phyloP scores from a whole-genome alignment of 2,329 filamentous ascomycete species.

The Shiraia sp. region DNA sequence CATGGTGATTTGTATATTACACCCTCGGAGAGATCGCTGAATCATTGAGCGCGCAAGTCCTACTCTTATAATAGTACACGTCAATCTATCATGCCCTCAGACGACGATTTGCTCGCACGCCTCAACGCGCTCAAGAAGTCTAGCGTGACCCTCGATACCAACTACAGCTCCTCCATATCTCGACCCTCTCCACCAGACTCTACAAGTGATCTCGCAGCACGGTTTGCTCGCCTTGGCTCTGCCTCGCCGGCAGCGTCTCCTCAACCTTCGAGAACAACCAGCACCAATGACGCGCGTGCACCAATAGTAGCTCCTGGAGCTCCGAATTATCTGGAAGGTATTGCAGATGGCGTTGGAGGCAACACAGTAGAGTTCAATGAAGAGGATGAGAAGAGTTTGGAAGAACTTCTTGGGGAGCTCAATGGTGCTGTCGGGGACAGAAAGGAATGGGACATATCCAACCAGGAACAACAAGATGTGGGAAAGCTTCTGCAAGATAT shows the following conservation, averaged over 20 bases:
- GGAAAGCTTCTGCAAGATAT: conserved; percentile 48
- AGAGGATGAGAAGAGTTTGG: conserved; percentile 52
- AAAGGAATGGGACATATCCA: conserved; percentile 47
- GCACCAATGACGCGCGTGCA: conserved; percentile 18
- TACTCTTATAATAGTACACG: too few relatives aligned
- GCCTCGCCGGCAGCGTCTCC: conserved; percentile 33
- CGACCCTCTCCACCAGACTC: conserved; percentile 13
- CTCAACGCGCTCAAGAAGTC: conserved; percentile 55
- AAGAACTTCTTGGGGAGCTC: conserved; percentile 51
- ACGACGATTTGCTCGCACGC: conserved; percentile 52
- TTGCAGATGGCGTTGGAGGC: conserved; percentile 34
- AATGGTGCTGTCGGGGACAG: conserved; percentile 27
- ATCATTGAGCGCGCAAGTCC: background rate
- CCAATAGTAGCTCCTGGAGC: conserved; percentile 37
- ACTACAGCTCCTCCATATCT: conserved; percentile 21
- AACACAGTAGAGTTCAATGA: conserved; percentile 33
- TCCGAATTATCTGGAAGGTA: conserved; percentile 37
- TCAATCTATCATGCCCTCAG: conserved; percentile 27
- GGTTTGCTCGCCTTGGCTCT: conserved; percentile 42
- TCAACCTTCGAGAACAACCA: conserved; percentile 26
- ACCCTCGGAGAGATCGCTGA: background rate
- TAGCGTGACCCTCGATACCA: conserved; percentile 41
- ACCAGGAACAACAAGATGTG: conserved; percentile 48
- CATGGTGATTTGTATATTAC: background rate
- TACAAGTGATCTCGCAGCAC: conserved; percentile 41